These are phyloP conservation scores for Spencermartinsiella ligniputridi DNA, from an alignment of 1,139 yeast species.

Conservation along the genomic window DNA sequence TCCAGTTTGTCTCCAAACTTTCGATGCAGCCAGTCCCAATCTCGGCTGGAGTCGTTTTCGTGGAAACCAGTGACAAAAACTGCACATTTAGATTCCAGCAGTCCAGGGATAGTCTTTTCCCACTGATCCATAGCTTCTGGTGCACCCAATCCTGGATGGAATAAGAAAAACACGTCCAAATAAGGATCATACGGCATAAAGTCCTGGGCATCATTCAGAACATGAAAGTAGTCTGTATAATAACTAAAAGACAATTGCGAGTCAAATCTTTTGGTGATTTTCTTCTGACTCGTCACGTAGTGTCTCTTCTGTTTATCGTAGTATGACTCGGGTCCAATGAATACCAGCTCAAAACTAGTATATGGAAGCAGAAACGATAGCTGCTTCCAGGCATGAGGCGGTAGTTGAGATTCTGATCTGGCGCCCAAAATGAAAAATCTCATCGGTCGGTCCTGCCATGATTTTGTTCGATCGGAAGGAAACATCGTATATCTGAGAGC, in stretches of 20 bases:
- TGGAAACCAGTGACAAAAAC: slow-evolving; percentile 88
- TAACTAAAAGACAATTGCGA: slow-evolving; percentile 69
- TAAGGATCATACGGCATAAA: slow-evolving; percentile 98
- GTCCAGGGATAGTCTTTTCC: slow-evolving; percentile 78
- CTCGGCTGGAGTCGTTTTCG: slow-evolving; percentile 63
- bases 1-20: slow-evolving; percentile 75
- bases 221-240: slow-evolving; percentile 90
- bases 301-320: slow-evolving; percentile 61
- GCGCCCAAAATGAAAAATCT: slow-evolving; percentile 88
- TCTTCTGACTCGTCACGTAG: slow-evolving; percentile 50
- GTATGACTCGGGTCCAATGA: slow-evolving; percentile 89
- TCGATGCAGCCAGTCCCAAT: slow-evolving; percentile 63
- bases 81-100: slow-evolving; percentile 90
- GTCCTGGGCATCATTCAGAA: slow-evolving; percentile 84
- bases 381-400: slow-evolving; percentile 96
- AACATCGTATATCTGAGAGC: slow-evolving; percentile 87
- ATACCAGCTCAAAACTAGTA: slow-evolving; percentile 76
- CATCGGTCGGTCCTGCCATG: slow-evolving; percentile 79
- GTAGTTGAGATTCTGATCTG: slow-evolving; percentile 88
- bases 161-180: slow-evolving; percentile 82
- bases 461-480: slow-evolving; percentile 54
- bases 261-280: slow-evolving; percentile 70
- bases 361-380: slow-evolving; percentile 81
- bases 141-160: slow-evolving; percentile 93
- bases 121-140: slow-evolving; percentile 76